Percentiles rank a stretch among this genome's conserved stretches.
Evolutionary conservation across 768 basidiomycete genomes (phyloP).

Genomic region (Tricholoma furcatifolium): DNA sequence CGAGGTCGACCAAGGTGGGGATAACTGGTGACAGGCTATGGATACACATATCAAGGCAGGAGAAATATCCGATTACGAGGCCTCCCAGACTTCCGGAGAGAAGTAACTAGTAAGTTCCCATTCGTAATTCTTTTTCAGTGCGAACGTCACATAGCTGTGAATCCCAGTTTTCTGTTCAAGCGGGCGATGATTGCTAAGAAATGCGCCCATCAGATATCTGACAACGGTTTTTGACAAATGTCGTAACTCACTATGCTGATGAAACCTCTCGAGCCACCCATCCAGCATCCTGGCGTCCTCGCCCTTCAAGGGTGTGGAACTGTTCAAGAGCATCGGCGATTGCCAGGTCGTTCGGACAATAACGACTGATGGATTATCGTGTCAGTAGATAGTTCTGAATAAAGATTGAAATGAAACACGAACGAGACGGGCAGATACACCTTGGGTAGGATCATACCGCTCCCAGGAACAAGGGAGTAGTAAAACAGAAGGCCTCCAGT

Average conservation of each 20-base stretch:
- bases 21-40: background rate
- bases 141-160: slow-evolving; percentile 31
- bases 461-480: slow-evolving; percentile 27
- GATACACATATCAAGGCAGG: background rate
- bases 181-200: slow-evolving; percentile 23
- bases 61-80: background rate
- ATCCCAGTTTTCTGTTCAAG: slow-evolving; percentile 23
- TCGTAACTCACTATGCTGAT: slow-evolving; percentile 23
- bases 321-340: slow-evolving; percentile 28
- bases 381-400: background rate
- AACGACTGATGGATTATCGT: slow-evolving; percentile 18
- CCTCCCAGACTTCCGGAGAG: slow-evolving; percentile 29
- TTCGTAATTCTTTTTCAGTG: slow-evolving; percentile 25
- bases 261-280: slow-evolving; percentile 30
- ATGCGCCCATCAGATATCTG: background rate
- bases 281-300: slow-evolving; percentile 17
- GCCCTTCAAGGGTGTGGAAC: slow-evolving; percentile 20
- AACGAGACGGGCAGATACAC: slow-evolving; percentile 31
- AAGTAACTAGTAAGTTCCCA: slow-evolving; percentile 34
- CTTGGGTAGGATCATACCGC: slow-evolving; percentile 27
- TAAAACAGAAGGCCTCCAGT: slow-evolving; percentile 28
- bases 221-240: background rate
- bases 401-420: slow-evolving; percentile 9
- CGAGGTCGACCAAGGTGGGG: background rate
- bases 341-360: slow-evolving; percentile 24